A percentile compares a stretch with the other conserved stretches of the same genome.
These are phyloP conservation scores for Lomentospora prolificans DNA, from an alignment of 2,329 filamentous ascomycete species.

Conservation along the genomic window DNA sequence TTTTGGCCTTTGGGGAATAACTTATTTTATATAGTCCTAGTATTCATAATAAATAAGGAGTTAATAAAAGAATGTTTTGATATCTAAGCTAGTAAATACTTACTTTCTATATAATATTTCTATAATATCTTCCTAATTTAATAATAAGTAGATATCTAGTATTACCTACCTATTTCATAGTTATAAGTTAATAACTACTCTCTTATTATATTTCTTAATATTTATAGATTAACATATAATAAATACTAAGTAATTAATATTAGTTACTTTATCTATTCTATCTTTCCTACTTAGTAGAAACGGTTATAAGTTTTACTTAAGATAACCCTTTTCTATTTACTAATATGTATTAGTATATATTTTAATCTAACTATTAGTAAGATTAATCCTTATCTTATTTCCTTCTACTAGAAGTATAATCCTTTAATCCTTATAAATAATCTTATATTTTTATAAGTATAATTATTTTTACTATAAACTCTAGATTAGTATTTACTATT, in stretches of 20 bases:
- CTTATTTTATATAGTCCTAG: neutral
- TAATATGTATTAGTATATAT: too few species aligned
- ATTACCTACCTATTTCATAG: neutral
- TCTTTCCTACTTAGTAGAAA: neutral
- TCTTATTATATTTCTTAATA: neutral
- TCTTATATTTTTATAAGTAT: neutral
- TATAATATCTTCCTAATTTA: neutral
- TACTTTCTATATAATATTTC: neutral
- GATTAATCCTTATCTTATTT: neutral
- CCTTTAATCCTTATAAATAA: neutral
- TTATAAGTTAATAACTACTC: slow-evolving; percentile 3
- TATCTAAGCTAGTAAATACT: neutral
- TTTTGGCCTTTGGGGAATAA: neutral
- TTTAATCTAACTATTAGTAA: neutral
- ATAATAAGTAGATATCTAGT: neutral
- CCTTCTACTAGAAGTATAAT: neutral
- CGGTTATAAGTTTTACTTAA: neutral
- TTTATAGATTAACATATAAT: neutral
- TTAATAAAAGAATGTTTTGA: neutral
- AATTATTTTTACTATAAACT: too few species aligned
- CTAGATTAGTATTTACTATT: too few species aligned
- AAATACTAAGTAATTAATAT: neutral
- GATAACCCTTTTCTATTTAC: neutral
- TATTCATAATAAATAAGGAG: neutral
- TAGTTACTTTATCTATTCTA: neutral